These are phyloP conservation scores for Penicillium digitatum DNA, from an alignment of 2,329 filamentous ascomycete genomes.

Conservation along the genomic window DNA sequence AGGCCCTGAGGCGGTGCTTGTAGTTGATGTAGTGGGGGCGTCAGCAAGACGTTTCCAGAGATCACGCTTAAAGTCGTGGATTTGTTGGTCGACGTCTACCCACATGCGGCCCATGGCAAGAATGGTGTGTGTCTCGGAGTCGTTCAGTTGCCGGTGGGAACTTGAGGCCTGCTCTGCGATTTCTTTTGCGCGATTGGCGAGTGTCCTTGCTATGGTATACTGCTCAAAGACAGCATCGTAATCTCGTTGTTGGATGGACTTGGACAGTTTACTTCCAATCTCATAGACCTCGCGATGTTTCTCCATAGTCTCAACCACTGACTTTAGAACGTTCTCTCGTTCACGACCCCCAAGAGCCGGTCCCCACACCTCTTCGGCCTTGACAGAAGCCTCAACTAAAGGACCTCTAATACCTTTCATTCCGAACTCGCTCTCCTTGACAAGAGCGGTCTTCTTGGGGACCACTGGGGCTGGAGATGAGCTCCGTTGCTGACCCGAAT, in stretches of 20 bases:
- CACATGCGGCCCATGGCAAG: constrained; percentile 90
- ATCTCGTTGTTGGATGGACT: constrained; percentile 85
- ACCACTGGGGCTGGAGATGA: constrained; percentile 37
- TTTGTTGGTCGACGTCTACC: constrained; percentile 85
- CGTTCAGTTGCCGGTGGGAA: constrained; percentile 57
- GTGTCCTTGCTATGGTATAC: constrained; percentile 75
- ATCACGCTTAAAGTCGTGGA: constrained; percentile 81
- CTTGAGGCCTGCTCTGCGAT: constrained; percentile 58
- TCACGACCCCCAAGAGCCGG: constrained; percentile 87
- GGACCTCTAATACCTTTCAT: constrained; percentile 83
- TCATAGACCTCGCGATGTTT: constrained; percentile 79
- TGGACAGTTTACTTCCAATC: constrained; percentile 69
- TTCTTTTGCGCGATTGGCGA: constrained; percentile 71
- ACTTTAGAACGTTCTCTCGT: constrained; percentile 81
- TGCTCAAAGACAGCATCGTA: constrained; percentile 84
- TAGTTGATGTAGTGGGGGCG: constrained; percentile 56
- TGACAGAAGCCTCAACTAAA: constrained; percentile 82
- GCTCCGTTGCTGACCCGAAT: constrained; percentile 43
- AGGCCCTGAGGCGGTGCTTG: constrained; percentile 49
- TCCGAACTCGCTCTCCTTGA: constrained; percentile 90
- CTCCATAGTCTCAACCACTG: constrained; percentile 70
- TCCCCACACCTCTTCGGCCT: constrained; percentile 96
- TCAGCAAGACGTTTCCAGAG: constrained; percentile 77
- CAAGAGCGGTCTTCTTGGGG: constrained; percentile 80
- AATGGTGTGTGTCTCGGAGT: constrained; percentile 79